These are phyloP conservation scores for Botrytis deweyae DNA, from an alignment of 2,329 filamentous ascomycete genomes.

Conservation along the genomic window DNA sequence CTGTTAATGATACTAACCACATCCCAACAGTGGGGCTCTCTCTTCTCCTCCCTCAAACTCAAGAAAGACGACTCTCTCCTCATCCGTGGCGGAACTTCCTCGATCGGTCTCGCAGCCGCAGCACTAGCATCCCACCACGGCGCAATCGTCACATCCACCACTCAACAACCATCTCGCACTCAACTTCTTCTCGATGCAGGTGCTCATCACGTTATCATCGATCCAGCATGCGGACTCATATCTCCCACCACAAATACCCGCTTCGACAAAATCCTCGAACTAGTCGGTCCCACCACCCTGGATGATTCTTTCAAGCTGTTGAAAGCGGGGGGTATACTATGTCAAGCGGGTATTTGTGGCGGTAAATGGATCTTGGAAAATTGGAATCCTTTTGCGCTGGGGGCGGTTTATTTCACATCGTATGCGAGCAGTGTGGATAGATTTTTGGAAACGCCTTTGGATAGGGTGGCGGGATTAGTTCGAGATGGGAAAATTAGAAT, in stretches of 20 bases:
- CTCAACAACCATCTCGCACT: not conserved
- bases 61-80: not conserved
- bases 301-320: not conserved
- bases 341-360: not conserved
- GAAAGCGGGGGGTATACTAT: not conserved
- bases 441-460: not conserved
- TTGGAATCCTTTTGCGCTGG: not conserved
- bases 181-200: not conserved
- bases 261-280: not conserved
- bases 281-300: not conserved
- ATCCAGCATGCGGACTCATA: not conserved
- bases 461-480: not conserved
- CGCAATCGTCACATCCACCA: not conserved
- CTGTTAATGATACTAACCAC: not conserved
- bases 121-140: not conserved
- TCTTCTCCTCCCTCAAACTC: not conserved
- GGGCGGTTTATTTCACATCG: not conserved
- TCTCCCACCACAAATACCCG: not conserved
- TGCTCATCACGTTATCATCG: not conserved
- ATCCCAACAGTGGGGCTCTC: not conserved
- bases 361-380: not conserved
- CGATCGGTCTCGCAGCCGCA: not conserved
- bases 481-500: not conserved
- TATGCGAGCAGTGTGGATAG: not conserved
- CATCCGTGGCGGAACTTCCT: not conserved